These are phyloP conservation scores for Leptodermis oblonga DNA, from an alignment of 257 asterid species.

Conservation along the genomic window DNA sequence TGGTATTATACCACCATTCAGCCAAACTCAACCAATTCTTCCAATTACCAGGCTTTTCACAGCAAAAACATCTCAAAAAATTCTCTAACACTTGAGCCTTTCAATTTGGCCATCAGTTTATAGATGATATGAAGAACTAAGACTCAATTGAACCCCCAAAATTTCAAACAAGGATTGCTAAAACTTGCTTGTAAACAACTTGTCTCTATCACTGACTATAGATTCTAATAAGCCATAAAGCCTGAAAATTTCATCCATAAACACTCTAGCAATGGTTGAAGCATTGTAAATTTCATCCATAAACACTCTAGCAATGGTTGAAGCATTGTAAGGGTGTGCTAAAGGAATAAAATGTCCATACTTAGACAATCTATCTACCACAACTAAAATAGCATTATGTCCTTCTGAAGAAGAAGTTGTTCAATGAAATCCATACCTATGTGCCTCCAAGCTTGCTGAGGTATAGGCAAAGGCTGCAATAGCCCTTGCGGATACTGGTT, in stretches of 20 bases:
- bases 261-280: not conserved
- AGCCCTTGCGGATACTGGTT: not conserved
- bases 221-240: not conserved
- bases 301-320: not conserved
- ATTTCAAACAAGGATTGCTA: no score
- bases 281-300: not conserved
- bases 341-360: not conserved
- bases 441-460: not conserved
- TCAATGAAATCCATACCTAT: not conserved
- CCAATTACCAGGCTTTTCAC: not conserved
- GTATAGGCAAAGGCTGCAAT: not conserved
- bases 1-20: not conserved
- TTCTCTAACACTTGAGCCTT: not conserved
- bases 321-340: not conserved
- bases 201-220: not conserved
- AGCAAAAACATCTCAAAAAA: not conserved
- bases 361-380: not conserved
- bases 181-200: not conserved
- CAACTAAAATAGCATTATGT: not conserved
- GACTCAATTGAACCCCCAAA: not conserved
- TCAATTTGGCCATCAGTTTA: not conserved
- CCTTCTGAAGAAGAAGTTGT: no score
- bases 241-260: not conserved
- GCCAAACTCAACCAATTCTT: not conserved
- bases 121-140: not conserved